Conservation (phyloP, 495 filamentous ascomycete genomes). For the Aspergillus steynii region DNA sequence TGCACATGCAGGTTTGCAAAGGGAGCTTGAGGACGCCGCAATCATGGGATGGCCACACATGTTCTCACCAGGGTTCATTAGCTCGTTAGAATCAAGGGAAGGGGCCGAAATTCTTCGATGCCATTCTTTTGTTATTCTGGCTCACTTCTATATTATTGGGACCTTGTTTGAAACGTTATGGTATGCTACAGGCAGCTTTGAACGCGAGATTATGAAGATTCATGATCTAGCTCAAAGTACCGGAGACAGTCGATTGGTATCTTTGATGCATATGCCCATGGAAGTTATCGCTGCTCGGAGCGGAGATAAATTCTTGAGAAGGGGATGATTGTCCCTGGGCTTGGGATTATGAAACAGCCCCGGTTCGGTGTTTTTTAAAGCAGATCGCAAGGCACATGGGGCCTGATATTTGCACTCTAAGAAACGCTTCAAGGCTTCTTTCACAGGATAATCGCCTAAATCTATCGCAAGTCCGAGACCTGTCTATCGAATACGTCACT, state of each 20-base stretch:
- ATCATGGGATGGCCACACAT: neutral
- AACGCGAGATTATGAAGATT: neutral
- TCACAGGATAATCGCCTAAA: neutral
- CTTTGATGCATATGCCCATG: neutral
- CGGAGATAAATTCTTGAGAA: neutral
- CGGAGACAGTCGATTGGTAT: neutral
- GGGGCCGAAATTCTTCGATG: neutral
- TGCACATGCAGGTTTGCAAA: neutral
- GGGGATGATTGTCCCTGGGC: neutral
- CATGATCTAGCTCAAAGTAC: neutral
- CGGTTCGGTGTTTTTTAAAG: too few relatives aligned
- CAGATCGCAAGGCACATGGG: too few relatives aligned
- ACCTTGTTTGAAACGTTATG: neutral
- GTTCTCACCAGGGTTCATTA: neutral
- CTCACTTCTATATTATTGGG: neutral
- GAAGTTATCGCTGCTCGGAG: neutral
- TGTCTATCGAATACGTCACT: neutral
- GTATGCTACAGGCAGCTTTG: neutral
- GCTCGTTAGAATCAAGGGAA: neutral
- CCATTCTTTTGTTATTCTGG: neutral
- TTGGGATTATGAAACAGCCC: too few relatives aligned
- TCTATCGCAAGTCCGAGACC: neutral
- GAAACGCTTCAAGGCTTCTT: too few relatives aligned
- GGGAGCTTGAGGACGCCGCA: neutral
- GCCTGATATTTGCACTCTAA: too few relatives aligned